These are phyloP conservation scores for Penicillium paxilli DNA, from an alignment of 495 filamentous ascomycete genomes.

Conservation along the genomic window DNA sequence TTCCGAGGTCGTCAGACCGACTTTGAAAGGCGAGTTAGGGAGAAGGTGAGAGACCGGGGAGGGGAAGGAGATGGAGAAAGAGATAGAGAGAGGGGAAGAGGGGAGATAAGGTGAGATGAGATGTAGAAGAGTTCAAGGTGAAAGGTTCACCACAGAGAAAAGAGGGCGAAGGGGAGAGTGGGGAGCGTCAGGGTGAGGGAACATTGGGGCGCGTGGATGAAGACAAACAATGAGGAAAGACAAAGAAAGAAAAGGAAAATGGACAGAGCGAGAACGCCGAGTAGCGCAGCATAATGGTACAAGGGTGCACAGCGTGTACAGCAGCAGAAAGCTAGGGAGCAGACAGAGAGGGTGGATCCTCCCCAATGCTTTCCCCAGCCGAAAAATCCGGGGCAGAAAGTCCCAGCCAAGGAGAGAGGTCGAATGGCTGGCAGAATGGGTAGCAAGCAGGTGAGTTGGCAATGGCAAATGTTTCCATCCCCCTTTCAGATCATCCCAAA, in stretches of 20 bases:
- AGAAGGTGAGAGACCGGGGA: too few relatives aligned
- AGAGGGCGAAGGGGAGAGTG: slow-evolving; percentile 6
- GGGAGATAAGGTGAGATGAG: background rate
- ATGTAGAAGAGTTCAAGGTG: background rate
- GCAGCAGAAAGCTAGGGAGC: background rate
- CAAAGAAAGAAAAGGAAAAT: background rate
- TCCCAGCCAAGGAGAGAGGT: slow-evolving; percentile 1
- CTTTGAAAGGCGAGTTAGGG: slow-evolving; percentile 9
- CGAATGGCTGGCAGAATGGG: slow-evolving; percentile 1
- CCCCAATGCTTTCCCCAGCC: slow-evolving; percentile 4
- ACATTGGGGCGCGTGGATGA: background rate
- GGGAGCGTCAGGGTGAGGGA: background rate
- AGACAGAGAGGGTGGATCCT: slow-evolving; percentile 11
- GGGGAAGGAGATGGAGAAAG: too few relatives aligned
- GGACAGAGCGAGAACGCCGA: slow-evolving; percentile 1
- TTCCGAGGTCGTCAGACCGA: slow-evolving; percentile 9
- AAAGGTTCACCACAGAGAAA: background rate
- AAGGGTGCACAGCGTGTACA: slow-evolving; percentile 15
- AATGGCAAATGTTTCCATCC: slow-evolving; percentile 3
- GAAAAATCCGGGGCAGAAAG: slow-evolving; percentile 22
- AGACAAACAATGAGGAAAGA: background rate
- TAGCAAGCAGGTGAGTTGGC: slow-evolving; percentile 12
- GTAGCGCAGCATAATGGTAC: slow-evolving; percentile 19
- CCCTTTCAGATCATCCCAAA: background rate
- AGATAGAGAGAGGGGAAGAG: background rate